phyloP scores from a whole-genome alignment of 176 grass and related monocot species.

The Poa pratensis region DNA sequence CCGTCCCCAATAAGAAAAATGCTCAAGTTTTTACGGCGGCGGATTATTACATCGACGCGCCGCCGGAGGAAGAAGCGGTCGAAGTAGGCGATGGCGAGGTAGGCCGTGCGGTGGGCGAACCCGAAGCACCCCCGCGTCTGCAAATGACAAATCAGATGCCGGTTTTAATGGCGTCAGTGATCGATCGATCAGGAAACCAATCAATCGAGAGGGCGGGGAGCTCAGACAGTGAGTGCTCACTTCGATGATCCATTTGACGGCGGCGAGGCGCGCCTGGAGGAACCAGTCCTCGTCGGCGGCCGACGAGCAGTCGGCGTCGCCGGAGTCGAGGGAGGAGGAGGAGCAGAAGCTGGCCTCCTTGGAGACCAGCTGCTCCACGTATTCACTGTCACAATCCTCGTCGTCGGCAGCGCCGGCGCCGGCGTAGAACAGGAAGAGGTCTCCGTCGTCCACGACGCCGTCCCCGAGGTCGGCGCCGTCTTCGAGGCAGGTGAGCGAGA shows the following conservation, averaged over 20 bases:
- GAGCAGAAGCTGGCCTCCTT: slow-evolving; percentile 70
- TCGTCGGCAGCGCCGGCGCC: not conserved
- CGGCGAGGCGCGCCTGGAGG: slow-evolving; percentile 56
- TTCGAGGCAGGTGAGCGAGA: slow-evolving; percentile 80
- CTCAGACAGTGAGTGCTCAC: slow-evolving; percentile 42
- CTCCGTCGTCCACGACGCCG: slow-evolving; percentile 46
- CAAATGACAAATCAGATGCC: slow-evolving; percentile 38
- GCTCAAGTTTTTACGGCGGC: not conserved
- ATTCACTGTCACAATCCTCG: slow-evolving; percentile 59
- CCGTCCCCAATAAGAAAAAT: slow-evolving; percentile 26
- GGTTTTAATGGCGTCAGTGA: slow-evolving; percentile 27
- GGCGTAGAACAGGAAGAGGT: slow-evolving; percentile 27
- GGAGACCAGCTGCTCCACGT: slow-evolving; percentile 70
- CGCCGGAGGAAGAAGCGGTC: slow-evolving; percentile 82
- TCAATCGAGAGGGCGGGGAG: not conserved
- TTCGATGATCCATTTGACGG: slow-evolving; percentile 81
- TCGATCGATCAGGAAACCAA: slow-evolving; percentile 26
- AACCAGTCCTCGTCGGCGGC: slow-evolving; percentile 59
- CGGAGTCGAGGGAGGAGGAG: slow-evolving; percentile 27
- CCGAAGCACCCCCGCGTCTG: slow-evolving; percentile 74
- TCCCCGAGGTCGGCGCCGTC: slow-evolving; percentile 63
- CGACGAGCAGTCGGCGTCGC: slow-evolving; percentile 39
- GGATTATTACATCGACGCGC: slow-evolving; percentile 80
- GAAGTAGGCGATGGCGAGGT: slow-evolving; percentile 83
- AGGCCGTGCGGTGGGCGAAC: slow-evolving; percentile 81